Conservation (phyloP, 306 rosid genomes). For the Prunus mira region DNA sequence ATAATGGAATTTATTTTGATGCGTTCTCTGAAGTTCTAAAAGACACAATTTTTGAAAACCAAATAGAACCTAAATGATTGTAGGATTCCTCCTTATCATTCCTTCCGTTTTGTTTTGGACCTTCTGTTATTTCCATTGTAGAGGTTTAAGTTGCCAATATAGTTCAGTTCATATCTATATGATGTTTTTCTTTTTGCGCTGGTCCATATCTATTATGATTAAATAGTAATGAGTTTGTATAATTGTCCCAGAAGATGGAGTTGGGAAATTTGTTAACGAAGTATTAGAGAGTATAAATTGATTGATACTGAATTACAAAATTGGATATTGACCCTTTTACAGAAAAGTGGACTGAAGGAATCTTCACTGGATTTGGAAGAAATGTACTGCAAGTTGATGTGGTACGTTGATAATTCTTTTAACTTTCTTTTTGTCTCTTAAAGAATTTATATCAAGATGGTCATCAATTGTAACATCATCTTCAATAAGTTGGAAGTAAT, state of each 20-base stretch:
- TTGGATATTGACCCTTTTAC: constrained; percentile 18
- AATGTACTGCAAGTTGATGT: constrained; percentile 44
- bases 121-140: not conserved
- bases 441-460: not conserved
- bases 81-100: not conserved
- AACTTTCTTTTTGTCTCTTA: not conserved
- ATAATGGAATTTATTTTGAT: not conserved
- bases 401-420: constrained; percentile 37
- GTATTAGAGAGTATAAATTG: not conserved
- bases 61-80: not conserved
- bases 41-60: not conserved
- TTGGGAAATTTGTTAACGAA: not conserved
- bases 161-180: not conserved
- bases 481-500: not conserved
- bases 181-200: not conserved
- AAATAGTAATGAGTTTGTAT: not conserved
- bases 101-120: not conserved
- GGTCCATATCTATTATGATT: not conserved
- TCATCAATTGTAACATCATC: not conserved
- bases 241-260: not conserved
- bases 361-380: constrained; percentile 40
- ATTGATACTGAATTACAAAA: not conserved
- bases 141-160: not conserved
- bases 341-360: constrained; percentile 34
- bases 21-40: not conserved